Evolutionary conservation across 345 rosid genomes (phyloP), one percentile per base, ranked within the genome.

Genomic region (Luvunga scandens): DNA sequence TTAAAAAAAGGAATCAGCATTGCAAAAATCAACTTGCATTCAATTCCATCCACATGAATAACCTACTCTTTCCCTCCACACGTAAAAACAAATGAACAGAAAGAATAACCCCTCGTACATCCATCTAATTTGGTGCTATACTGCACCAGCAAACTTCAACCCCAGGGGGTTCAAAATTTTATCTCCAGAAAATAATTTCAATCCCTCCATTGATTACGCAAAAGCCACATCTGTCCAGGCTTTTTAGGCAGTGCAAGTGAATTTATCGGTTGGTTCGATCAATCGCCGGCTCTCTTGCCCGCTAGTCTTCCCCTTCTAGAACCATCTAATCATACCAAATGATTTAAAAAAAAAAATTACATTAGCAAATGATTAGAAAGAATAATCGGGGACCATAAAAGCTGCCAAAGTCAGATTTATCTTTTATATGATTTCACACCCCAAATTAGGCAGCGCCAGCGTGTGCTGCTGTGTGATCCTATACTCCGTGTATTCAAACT

Each of bases 21-120:
- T 36, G 9, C 65, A 60, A 31, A n/a, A 13, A 56, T 28, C 57
- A 66, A 63, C 62, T 1, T 19, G 45, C 81, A 66, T 75, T 72
- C 81, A 69, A 75, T 72, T 64, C 77, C 81, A 77, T 81, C 86
- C 83, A 75, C 86, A 77, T 85, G 87, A 84, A 69, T 56, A 36
- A 87, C 86, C 86, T 75, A 78, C 77, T 67, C 56, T 65, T 12
- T 27, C 80, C 72, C 21, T 56, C 78, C 57, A 27, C 9, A 39
- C 10, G 25, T 48, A 76, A 55, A 22, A 28, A 45, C 50, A 45
- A 45, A 14, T 18, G 28, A 5, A 65, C 12, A 64, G 67, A 66
- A 60, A 39, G 36, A 14, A 50, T 61, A 33, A 12, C 62, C 70
- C 75, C 78, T 59, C 61, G 18, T 5, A 63, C 9, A 30, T 72